phyloP scores from a whole-genome alignment of 2,329 filamentous ascomycete species.

The Xylariaceae sp. region DNA sequence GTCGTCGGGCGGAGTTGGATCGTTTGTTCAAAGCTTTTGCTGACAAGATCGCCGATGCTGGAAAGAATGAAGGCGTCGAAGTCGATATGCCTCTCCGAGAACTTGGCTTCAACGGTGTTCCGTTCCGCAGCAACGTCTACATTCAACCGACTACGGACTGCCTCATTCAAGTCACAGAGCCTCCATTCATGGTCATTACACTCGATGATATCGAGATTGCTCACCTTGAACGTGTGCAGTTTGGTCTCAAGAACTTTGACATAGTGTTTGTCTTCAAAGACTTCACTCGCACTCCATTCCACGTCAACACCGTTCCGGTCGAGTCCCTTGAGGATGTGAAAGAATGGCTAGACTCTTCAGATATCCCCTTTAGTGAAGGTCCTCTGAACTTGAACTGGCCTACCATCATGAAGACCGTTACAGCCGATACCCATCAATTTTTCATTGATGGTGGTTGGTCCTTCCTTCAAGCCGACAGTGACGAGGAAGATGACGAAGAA shows the following conservation, averaged over 20 bases:
- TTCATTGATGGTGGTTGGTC: conserved; percentile 94
- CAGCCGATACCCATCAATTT: conserved; percentile 88
- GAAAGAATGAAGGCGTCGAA: conserved; percentile 82
- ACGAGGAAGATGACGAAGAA: conserved; percentile 76
- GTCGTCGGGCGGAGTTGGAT: conserved; percentile 86
- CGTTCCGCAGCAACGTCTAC: conserved; percentile 90
- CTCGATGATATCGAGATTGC: conserved; percentile 95
- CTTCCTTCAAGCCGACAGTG: conserved; percentile 83
- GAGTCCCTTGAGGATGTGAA: conserved; percentile 93
- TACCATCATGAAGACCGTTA: conserved; percentile 99
- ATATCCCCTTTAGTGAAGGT: conserved; percentile 91
- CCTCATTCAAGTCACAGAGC: conserved; percentile 92
- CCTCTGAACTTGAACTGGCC: conserved; percentile 98
- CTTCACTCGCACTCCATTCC: conserved; percentile 81
- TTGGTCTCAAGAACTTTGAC: conserved; percentile 98
- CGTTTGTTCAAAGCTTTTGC: conserved; percentile 94
- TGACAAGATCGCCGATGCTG: conserved; percentile 95
- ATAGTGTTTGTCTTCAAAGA: conserved; percentile 98
- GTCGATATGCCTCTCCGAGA: conserved; percentile 97
- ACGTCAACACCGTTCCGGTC: conserved; percentile 97
- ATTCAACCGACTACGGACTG: conserved; percentile 97
- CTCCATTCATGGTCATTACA: conserved; percentile 93
- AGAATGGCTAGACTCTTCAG: conserved; percentile 93
- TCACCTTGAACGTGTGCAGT: conserved; percentile 91
- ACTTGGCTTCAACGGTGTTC: conserved; percentile 93